phyloP scores from a whole-genome alignment of 371 early-diverging fungal species.

The Rhizomucor pusillus region DNA sequence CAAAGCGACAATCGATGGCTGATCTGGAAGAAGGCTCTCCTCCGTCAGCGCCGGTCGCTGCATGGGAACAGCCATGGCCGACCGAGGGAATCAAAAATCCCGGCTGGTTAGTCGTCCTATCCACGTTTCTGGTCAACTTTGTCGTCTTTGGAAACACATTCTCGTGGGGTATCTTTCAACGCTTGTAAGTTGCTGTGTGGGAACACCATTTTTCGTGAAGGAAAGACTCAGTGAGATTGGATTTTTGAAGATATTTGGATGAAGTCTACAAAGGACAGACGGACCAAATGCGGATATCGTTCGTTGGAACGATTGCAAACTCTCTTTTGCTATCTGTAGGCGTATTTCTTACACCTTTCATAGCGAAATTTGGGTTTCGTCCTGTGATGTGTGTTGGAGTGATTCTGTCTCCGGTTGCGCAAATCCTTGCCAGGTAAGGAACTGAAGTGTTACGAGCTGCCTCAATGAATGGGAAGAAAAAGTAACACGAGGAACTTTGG shows the following conservation, averaged over 20 bases:
- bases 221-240: too few relatives aligned
- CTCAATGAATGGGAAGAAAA: too few relatives aligned
- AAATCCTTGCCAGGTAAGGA: constrained; percentile 38
- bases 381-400: constrained; percentile 51
- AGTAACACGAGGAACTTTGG: constrained; percentile 23
- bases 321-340: constrained; percentile 8
- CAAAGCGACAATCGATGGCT: constrained; percentile 3
- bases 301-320: constrained; percentile 17
- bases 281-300: constrained; percentile 12
- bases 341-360: constrained; percentile 49
- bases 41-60: background rate
- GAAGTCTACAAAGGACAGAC: constrained; percentile 16
- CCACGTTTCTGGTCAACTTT: constrained; percentile 20
- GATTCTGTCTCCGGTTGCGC: constrained; percentile 16
- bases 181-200: constrained; percentile 13
- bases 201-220: too few relatives aligned
- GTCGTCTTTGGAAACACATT: constrained; percentile 16
- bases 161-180: constrained; percentile 22
- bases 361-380: constrained; percentile 48
- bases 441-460: too few relatives aligned
- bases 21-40: constrained; percentile 1
- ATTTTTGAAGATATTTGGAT: constrained; percentile 9
- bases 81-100: constrained; percentile 35
- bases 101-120: constrained; percentile 15
- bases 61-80: constrained; percentile 12